These are phyloP conservation scores for Trametes elegans DNA, from an alignment of 768 basidiomycete species.

Conservation along the genomic window DNA sequence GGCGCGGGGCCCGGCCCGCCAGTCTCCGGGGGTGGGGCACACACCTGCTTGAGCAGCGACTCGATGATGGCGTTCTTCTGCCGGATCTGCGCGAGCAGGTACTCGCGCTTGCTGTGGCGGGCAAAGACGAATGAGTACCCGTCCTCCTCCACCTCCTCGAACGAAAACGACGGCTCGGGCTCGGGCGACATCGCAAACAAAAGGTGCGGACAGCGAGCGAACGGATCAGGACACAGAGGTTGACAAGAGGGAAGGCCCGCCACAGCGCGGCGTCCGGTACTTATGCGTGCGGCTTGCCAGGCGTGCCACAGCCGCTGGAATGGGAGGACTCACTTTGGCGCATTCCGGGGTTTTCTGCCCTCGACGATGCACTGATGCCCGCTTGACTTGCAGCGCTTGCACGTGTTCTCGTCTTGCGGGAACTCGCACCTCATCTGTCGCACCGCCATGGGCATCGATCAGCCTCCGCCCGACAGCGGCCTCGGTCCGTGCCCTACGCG, in stretches of 20 bases:
- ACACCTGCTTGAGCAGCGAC: conserved; percentile 77
- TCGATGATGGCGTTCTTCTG: conserved; percentile 89
- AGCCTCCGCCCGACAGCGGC: conserved; percentile 12
- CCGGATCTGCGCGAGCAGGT: conserved; percentile 78
- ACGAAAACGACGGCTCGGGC: conserved; percentile 1
- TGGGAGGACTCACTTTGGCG: conserved; percentile 69
- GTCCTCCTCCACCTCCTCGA: conserved; percentile 17
- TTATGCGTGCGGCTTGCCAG: conserved; percentile 5
- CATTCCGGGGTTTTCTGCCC: conserved; percentile 73
- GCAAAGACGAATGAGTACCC: conserved; percentile 26
- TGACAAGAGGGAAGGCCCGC: conserved; percentile 5
- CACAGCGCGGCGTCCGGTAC: conserved; percentile 1
- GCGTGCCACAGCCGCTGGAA: conserved; percentile 8
- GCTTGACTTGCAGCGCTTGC: conserved; percentile 69
- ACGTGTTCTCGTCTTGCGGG: conserved; percentile 68
- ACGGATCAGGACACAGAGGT: background rate
- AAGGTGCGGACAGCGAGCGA: background rate
- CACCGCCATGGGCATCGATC: conserved; percentile 15
- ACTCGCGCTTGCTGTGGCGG: conserved; percentile 73
- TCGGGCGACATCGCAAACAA: conserved; percentile 4
- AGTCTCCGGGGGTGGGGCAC: conserved; percentile 17
- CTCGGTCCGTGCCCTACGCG: conserved; percentile 2
- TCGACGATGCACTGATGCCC: conserved; percentile 82
- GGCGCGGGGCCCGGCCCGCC: background rate
- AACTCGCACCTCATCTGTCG: conserved; percentile 86